Evolutionary conservation across 2,329 filamentous ascomycete species (phyloP).

Genomic region (Magnaporthiopsis poae): DNA sequence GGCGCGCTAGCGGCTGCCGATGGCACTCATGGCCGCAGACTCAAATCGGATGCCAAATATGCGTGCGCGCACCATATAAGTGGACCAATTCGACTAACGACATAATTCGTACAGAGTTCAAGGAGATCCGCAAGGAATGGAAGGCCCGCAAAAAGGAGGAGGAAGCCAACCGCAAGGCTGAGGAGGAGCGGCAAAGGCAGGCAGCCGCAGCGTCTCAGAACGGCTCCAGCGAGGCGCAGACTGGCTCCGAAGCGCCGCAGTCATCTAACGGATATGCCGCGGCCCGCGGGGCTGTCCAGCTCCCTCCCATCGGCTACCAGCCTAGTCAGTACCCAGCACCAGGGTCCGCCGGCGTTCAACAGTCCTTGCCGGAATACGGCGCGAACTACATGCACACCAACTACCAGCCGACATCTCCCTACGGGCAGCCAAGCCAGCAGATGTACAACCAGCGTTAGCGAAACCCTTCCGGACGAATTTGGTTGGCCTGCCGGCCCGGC

Average conservation of each 20-base stretch:
- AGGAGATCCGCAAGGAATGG: slow-evolving; percentile 98
- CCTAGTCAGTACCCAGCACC: slow-evolving; percentile 58
- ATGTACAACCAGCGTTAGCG: slow-evolving; percentile 51
- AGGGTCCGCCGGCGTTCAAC: slow-evolving; percentile 42
- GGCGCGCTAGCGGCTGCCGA: no score
- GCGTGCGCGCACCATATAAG: background rate
- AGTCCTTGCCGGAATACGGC: slow-evolving; percentile 46
- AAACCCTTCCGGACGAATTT: background rate
- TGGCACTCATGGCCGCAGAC: background rate
- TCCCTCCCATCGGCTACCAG: slow-evolving; percentile 69
- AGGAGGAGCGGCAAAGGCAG: slow-evolving; percentile 68
- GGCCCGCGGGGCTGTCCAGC: slow-evolving; percentile 46
- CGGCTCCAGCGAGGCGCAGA: slow-evolving; percentile 37
- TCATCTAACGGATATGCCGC: slow-evolving; percentile 46
- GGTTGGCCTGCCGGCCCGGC: background rate
- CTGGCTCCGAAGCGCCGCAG: slow-evolving; percentile 41
- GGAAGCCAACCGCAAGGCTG: slow-evolving; percentile 77
- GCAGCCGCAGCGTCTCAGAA: slow-evolving; percentile 43
- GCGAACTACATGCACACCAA: slow-evolving; percentile 44
- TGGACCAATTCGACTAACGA: background rate
- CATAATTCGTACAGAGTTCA: slow-evolving; percentile 63
- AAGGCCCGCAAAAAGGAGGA: slow-evolving; percentile 99
- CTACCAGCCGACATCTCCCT: slow-evolving; percentile 50
- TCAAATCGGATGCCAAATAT: background rate
- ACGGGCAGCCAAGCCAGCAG: slow-evolving; percentile 45